These are phyloP conservation scores for Scedosporium dehoogii DNA, from an alignment of 2,329 filamentous ascomycete genomes.

Conservation along the genomic window DNA sequence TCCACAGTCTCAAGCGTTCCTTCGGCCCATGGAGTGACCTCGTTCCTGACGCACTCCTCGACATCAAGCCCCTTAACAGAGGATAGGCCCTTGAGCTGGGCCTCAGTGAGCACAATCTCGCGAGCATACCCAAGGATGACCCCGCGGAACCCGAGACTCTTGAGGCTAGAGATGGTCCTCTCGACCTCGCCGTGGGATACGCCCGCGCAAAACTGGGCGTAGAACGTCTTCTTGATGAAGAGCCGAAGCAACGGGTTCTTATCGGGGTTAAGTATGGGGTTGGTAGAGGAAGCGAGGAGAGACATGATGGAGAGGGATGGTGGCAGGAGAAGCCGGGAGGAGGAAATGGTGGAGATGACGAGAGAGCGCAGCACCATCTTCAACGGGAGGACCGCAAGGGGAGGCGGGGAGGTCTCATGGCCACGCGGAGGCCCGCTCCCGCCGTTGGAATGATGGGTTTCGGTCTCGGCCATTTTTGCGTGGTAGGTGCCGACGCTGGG, in stretches of 20 bases:
- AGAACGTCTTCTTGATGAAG: slow-evolving; percentile 73
- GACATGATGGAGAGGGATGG: slow-evolving; percentile 62
- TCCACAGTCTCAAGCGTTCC: slow-evolving; percentile 66
- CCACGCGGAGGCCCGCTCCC: neutral
- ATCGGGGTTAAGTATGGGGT: slow-evolving; percentile 61
- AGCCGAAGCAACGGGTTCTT: slow-evolving; percentile 60
- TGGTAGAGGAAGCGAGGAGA: slow-evolving; percentile 59
- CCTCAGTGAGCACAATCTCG: slow-evolving; percentile 63
- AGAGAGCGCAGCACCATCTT: slow-evolving; percentile 59
- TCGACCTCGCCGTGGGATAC: slow-evolving; percentile 61
- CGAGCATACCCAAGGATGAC: slow-evolving; percentile 78
- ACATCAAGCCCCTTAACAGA: slow-evolving; percentile 35
- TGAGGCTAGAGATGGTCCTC: slow-evolving; percentile 53
- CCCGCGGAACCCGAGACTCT: slow-evolving; percentile 68
- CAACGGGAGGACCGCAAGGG: slow-evolving; percentile 58
- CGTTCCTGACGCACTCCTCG: slow-evolving; percentile 39
- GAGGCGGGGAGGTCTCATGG: slow-evolving; percentile 17
- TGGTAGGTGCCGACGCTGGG: neutral
- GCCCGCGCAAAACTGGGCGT: slow-evolving; percentile 84
- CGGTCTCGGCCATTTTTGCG: neutral
- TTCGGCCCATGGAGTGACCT: slow-evolving; percentile 61
- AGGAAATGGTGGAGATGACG: slow-evolving; percentile 59
- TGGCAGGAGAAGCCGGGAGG: slow-evolving; percentile 56
- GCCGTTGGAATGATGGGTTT: neutral
- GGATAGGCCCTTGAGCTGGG: slow-evolving; percentile 34